Evolutionary conservation across 768 basidiomycete genomes (phyloP), one percentile per base, ranked within the genome.

Genomic region (Termitomyces sp.): DNA sequence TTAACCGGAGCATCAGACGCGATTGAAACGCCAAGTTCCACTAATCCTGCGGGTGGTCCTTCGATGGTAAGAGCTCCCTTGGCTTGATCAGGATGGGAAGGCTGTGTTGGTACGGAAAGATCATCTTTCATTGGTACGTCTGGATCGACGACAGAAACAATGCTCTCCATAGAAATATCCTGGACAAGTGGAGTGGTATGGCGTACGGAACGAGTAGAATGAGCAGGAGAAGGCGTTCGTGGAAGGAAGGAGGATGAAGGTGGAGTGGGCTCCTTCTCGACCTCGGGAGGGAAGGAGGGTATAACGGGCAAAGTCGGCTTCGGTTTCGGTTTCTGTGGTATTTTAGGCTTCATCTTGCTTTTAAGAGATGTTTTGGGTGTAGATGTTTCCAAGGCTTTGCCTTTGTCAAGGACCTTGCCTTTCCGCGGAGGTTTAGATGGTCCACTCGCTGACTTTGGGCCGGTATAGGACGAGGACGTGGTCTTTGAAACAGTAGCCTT

Each of bases 301-400:
- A 46, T 18, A 18, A 57, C 50, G 16, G 65, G 55, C 26, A 68
- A 66, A 10, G 62, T 52, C 32, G 72, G 61, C 53, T 75, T 71
- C 20, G 72, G 65, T 58, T 72, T 69, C 6, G 56, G 42, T 51
- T 68, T 68, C 47, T n/a, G 36, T 8, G n/a, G 36, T 30, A 53
- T 67, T 57, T 69, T 65, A 18, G 66, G 64, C 26, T 70, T 69
- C 76, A 72, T 75, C 62, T 68, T 73, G 36, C 66, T 64, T 69
- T 73, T 77, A 63, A 72, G 58, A 50, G 72, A 73, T 43, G 61
- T 24, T 57, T 72, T 73, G 40, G 57, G 40, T 35, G 62, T 61
- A 13, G 61, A 59, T 43, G 54, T 42, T 40, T 54, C 60, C 24
- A 52, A 48, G 35, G 47, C 61, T 51, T 60, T 57, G 20, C 68